Evolutionary conservation across 2,329 filamentous ascomycete species (phyloP).

Genomic region (Nothophaeocryptopus gaeumannii): DNA sequence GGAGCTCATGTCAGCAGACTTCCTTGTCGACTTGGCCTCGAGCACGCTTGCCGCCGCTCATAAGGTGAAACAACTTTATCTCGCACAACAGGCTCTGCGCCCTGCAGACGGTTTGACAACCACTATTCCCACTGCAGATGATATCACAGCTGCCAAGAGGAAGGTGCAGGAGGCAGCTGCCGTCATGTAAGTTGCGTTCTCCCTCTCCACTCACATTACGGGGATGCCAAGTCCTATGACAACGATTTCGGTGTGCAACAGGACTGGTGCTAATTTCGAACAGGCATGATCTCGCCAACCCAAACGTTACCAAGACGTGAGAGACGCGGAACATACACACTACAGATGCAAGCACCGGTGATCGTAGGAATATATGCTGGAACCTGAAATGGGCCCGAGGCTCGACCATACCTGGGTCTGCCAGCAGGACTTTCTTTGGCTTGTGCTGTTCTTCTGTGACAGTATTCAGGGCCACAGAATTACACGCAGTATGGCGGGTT

Average conservation of each 20-base stretch:
- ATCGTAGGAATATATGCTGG: neutral
- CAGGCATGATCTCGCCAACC: slow-evolving; percentile 4
- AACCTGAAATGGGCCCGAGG: neutral
- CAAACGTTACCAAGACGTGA: neutral
- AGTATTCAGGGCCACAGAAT: too few species aligned
- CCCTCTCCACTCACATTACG: too few species aligned
- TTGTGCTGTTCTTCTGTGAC: too few species aligned
- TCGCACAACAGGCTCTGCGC: slow-evolving; percentile 22
- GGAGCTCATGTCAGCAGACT: slow-evolving; percentile 29
- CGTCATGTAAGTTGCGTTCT: slow-evolving; percentile 19
- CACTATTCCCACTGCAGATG: slow-evolving; percentile 20
- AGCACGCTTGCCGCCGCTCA: slow-evolving; percentile 26
- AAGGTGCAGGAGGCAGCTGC: slow-evolving; percentile 27
- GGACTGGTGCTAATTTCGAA: too few species aligned
- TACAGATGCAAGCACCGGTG: too few species aligned
- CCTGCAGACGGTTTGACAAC: slow-evolving; percentile 16
- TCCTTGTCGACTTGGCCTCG: slow-evolving; percentile 28
- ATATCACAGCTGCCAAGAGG: slow-evolving; percentile 23
- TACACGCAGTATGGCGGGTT: slow-evolving; percentile 19
- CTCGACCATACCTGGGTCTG: too few species aligned
- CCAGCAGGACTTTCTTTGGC: too few species aligned
- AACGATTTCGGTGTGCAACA: too few species aligned
- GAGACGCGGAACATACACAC: too few species aligned
- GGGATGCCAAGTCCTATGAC: too few species aligned
- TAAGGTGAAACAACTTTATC: slow-evolving; percentile 24